A percentile compares a stretch with the other conserved stretches of the same genome.
phyloP scores from a whole-genome alignment of 176 grass and related monocot species.

The Eremochloa ophiuroides region DNA sequence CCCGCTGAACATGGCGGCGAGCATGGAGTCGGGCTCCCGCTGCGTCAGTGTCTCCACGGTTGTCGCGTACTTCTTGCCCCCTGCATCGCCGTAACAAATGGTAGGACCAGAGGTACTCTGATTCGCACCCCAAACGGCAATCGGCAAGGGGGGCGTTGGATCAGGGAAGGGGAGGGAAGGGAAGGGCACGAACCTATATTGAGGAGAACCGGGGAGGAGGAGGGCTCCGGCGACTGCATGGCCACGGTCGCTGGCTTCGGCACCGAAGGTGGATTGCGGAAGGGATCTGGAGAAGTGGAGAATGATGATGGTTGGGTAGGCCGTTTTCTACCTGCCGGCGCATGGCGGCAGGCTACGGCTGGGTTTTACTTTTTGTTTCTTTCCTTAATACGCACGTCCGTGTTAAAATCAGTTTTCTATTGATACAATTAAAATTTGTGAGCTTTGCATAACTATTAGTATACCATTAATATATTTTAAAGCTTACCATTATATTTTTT shows the following conservation, averaged over 20 bases:
- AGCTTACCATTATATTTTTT: no score
- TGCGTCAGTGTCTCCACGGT: constrained; percentile 88
- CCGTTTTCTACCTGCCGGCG: constrained; percentile 8
- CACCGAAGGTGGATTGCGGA: not conserved
- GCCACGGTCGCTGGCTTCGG: not conserved
- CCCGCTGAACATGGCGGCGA: constrained; percentile 94
- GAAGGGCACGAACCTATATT: constrained; percentile 54
- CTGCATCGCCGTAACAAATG: constrained; percentile 25
- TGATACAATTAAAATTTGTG: not conserved
- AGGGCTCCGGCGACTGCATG: constrained; percentile 35
- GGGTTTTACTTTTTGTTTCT: not conserved
- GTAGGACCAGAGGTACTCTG: not conserved
- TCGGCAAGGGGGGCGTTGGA: not conserved
- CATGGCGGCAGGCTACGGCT: not conserved
- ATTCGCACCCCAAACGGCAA: not conserved
- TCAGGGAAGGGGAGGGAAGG: not conserved
- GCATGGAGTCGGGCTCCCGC: constrained; percentile 83
- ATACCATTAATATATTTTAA: no score
- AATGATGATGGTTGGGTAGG: not conserved
- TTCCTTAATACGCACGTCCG: no score
- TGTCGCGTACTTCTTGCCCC: constrained; percentile 75
- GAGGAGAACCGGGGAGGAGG: constrained; percentile 49
- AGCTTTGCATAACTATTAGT: no score
- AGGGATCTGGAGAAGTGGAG: not conserved
- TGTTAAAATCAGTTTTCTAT: no score